A percentile compares a stretch with the other conserved stretches of the same genome.
These are phyloP conservation scores for Sugiyamaella paludigena DNA, from an alignment of 1,139 yeast species.

Conservation along the genomic window DNA sequence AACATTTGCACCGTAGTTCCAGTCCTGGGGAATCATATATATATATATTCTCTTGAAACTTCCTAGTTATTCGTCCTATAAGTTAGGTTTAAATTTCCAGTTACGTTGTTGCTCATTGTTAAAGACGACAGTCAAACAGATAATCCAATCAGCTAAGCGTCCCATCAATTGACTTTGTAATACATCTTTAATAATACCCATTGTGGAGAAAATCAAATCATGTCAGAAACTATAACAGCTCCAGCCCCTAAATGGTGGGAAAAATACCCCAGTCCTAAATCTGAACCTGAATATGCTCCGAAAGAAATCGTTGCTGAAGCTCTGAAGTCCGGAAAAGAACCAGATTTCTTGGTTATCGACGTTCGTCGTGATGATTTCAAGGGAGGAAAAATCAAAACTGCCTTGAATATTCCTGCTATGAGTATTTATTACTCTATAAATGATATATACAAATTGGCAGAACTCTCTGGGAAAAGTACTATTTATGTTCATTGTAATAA, in stretches of 20 bases:
- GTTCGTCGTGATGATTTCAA: slow-evolving; percentile 27
- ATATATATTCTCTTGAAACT: no score
- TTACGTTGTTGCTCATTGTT: no score
- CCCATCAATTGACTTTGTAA: no score
- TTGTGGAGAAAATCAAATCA: no score
- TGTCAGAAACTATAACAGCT: slow-evolving; percentile 5
- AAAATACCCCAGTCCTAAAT: slow-evolving; percentile 24
- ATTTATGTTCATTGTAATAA: slow-evolving; percentile 26
- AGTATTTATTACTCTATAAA: slow-evolving; percentile 24
- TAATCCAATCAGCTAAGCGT: no score
- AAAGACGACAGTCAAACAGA: no score
- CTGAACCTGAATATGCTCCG: slow-evolving; percentile 22
- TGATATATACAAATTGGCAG: slow-evolving; percentile 24
- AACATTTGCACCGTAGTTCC: no score
- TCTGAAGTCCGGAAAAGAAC: slow-evolving; percentile 12
- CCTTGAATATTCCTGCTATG: slow-evolving; percentile 30
- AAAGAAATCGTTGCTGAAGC: slow-evolving; percentile 22
- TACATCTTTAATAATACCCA: no score
- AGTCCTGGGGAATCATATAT: no score
- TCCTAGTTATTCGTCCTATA: no score
- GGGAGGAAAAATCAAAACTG: slow-evolving; percentile 29
- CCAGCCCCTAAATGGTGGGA: slow-evolving; percentile 25
- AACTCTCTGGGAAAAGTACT: slow-evolving; percentile 24
- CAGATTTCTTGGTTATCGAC: slow-evolving; percentile 24
- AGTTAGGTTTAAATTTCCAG: no score